A percentile compares a stretch with the other conserved stretches of the same genome.
phyloP scores from a whole-genome alignment of 495 filamentous ascomycete species.

The Aspergillus affinis region DNA sequence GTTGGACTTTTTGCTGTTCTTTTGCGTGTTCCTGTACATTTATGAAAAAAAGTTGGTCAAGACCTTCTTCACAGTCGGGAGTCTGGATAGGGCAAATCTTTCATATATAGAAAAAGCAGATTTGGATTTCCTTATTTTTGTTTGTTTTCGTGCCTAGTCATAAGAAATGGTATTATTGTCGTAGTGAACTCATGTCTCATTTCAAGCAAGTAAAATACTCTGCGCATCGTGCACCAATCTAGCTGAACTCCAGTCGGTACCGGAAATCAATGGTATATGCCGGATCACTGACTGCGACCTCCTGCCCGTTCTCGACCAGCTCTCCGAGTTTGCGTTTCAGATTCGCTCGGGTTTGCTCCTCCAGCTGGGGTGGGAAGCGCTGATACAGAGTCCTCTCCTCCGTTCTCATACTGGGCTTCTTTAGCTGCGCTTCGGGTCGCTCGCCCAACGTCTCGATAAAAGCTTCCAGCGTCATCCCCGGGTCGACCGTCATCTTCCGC shows the following conservation, averaged over 20 bases:
- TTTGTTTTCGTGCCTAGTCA: conserved; percentile 24
- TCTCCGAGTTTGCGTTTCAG: conserved; percentile 72
- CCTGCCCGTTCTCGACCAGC: conserved; percentile 63
- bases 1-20: conserved; percentile 39
- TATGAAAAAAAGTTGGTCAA: conserved; percentile 43
- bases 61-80: conserved; percentile 38
- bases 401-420: conserved; percentile 85
- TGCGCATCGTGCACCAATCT: conserved; percentile 9
- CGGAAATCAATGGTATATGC: conserved; percentile 75
- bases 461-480: conserved; percentile 71
- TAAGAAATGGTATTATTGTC: conserved; percentile 17
- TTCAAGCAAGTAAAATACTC: conserved; percentile 2
- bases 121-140: conserved; percentile 26
- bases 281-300: conserved; percentile 79
- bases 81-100: conserved; percentile 31
- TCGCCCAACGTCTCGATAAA: conserved; percentile 84
- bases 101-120: conserved; percentile 29
- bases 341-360: conserved; percentile 79
- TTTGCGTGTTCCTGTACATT: conserved; percentile 39
- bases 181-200: conserved; percentile 18
- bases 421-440: conserved; percentile 79
- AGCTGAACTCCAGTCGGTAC: conserved; percentile 56
- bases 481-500: conserved; percentile 67
- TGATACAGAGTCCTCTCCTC: conserved; percentile 86
- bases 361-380: conserved; percentile 75